Evolutionary conservation across 2,329 filamentous ascomycete genomes (phyloP), one percentile per base, ranked within the genome.

Genomic region (Onygenales sp.): DNA sequence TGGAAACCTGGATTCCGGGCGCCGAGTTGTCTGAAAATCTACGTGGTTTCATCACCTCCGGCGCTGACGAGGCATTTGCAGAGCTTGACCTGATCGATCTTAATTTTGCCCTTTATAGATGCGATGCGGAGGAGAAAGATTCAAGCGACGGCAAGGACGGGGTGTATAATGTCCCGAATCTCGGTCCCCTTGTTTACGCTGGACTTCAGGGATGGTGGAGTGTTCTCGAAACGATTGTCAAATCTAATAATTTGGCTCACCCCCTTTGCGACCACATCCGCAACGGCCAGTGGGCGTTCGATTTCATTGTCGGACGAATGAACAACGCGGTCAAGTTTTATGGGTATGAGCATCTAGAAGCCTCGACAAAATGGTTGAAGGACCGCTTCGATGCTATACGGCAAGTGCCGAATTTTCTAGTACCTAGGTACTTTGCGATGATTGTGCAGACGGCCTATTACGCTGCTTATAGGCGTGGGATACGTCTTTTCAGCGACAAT

Each of bases 161-260:
- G n/a, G 84, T 85, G 7, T 98, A 97, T 71, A 81, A 84, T 51
- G 86, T 98, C 58, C 93, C 93, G 1, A 84, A 85, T 1, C 77
- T 90, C 64, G 92, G 91, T 2, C 83, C 86, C 55, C 79, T 96
- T 43, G 88, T 96, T 2, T 98, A 97, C 69, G 92, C 92, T 56
- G 93, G 93, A 56, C 78, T 98, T n/a, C 93, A 98, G 69, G 94
- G 94, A 39, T 98, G 93, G 92, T 95, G 92, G 90, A 96, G 90
- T 66, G 76, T 95, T 0, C 74, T 98, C 43, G 85, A 89, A 61
- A 78, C 87, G 54, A 86, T 98, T 57, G 87, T 97, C 61, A 81
- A 79, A 50, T 84, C 93, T 58, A 98, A 98, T 67, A 84, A 97
- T 65, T 80, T 98, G 7, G 93, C 88, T 0, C 93, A 98, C 66